A percentile compares a stretch with the other conserved stretches of the same genome.
Conservation (phyloP, 2,329 filamentous ascomycete species). For the Monilinia fructigena region DNA sequence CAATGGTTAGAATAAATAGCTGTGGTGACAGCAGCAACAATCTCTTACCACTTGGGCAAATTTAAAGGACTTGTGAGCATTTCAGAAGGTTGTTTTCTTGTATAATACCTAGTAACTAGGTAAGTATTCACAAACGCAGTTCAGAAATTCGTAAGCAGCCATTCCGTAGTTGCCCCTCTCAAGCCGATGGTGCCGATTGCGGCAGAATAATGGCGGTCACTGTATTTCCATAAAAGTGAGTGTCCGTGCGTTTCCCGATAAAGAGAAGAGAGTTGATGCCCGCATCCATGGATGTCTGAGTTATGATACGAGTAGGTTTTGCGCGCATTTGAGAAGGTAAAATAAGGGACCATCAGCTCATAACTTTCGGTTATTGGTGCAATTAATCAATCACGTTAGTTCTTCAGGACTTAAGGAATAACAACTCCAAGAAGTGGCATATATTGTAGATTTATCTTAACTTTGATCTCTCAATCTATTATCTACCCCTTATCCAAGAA, state of each 20-base stretch:
- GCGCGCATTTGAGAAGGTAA: constrained; percentile 24
- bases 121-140: neutral
- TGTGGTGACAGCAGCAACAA: neutral
- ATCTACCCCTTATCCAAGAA: neutral
- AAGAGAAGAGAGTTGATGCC: too few relatives aligned
- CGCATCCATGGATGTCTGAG: too few relatives aligned
- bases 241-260: neutral
- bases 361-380: constrained; percentile 5
- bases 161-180: neutral
- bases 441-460: neutral
- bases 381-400: neutral
- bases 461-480: neutral
- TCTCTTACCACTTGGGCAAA: constrained; percentile 38
- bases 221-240: neutral
- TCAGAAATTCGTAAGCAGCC: neutral
- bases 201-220: constrained; percentile 2
- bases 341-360: constrained; percentile 6
- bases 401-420: neutral
- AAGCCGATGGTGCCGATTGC: neutral
- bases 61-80: constrained; percentile 38
- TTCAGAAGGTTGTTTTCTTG: neutral
- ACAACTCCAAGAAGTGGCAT: neutral
- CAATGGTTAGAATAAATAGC: constrained; percentile 15
- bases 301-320: neutral
- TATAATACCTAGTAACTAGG: neutral